phyloP scores from a whole-genome alignment of 2,329 filamentous ascomycete genomes.

The Curvularia lunata region DNA sequence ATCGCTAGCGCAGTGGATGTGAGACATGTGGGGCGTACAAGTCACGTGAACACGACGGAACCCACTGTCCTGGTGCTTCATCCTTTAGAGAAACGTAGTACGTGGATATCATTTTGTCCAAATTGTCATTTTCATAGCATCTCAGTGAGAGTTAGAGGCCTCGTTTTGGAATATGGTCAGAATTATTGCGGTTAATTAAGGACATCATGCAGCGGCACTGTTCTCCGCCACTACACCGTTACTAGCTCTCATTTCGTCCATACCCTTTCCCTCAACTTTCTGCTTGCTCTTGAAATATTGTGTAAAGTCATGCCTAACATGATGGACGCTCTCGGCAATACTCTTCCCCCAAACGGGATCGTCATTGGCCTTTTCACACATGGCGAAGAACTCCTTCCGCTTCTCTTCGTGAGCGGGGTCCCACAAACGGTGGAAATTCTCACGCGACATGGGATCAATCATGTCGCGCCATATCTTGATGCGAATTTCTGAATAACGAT shows the following conservation, averaged over 20 bases:
- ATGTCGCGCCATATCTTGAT: conserved; percentile 45
- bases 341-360: conserved; percentile 40
- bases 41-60: no score
- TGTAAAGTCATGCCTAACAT: conserved; percentile 44
- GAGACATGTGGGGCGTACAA: no score
- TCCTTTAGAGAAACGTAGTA: not conserved
- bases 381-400: conserved; percentile 43
- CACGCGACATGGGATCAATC: conserved; percentile 48
- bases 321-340: conserved; percentile 34
- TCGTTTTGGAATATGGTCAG: not conserved
- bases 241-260: conserved; percentile 4
- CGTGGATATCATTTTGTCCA: not conserved
- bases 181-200: not conserved
- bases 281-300: conserved; percentile 46
- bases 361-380: conserved; percentile 39
- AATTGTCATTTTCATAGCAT: not conserved
- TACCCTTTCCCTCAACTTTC: conserved; percentile 5
- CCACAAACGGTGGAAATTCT: conserved; percentile 51
- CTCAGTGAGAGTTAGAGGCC: not conserved
- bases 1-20: no score
- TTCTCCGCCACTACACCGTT: conserved; percentile 15
- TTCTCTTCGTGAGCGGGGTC: conserved; percentile 36
- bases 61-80: no score
- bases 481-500: conserved; percentile 44
- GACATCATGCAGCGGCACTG: conserved; percentile 12